Evolutionary conservation across 78 protist genomes (phyloP).

Genomic region (Emiliania huxleyi): DNA sequence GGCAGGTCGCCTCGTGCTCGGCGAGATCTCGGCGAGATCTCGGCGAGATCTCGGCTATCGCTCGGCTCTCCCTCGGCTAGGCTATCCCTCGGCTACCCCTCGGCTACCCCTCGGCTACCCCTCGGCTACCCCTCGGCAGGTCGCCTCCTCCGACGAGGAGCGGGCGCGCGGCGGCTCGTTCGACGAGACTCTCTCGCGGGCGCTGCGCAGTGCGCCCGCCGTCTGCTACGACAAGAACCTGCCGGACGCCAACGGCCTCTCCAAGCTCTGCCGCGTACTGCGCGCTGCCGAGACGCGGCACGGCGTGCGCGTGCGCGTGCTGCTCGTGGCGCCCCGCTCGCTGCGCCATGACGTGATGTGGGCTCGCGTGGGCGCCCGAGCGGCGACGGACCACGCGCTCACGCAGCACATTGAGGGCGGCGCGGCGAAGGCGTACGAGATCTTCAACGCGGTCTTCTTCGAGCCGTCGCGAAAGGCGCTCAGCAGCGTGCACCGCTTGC

Average conservation of each 20-base stretch:
- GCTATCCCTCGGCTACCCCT: too few species aligned
- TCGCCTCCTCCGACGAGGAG: background rate
- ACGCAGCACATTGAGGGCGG: background rate
- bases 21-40: too few species aligned
- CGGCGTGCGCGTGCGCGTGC: background rate
- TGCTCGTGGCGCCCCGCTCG: background rate
- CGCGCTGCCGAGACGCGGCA: background rate
- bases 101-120: too few species aligned
- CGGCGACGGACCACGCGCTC: background rate
- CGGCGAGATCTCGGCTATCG: too few species aligned
- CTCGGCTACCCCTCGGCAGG: too few species aligned
- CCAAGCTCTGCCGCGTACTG: background rate
- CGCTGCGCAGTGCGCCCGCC: background rate
- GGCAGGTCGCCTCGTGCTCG: too few species aligned
- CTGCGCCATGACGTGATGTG: background rate
- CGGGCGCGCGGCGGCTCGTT: background rate
- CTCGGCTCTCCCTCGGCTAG: too few species aligned
- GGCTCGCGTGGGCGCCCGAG: background rate
- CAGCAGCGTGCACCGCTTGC: background rate
- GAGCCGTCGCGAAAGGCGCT: background rate
- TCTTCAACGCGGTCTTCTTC: background rate
- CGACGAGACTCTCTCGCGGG: background rate
- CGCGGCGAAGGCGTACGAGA: background rate
- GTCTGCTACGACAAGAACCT: constrained; percentile 10
- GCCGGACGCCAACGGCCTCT: background rate